Base-by-base conservation (phyloP, 202 grass and related monocot species). In the Brachypodium distachyon region DNA sequence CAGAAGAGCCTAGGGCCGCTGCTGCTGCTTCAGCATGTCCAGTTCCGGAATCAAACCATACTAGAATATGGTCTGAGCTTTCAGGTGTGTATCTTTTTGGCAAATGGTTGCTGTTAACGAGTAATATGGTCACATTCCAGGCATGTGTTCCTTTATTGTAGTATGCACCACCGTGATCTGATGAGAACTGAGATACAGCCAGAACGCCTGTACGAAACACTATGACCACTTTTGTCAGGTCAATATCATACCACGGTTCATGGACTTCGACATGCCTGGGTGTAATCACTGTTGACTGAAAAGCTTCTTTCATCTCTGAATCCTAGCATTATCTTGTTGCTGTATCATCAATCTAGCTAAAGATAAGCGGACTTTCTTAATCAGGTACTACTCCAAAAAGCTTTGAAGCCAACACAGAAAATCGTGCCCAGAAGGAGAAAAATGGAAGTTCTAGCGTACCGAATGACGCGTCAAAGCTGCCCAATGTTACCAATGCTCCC, bases 1-100 rank as follows among this genome's bases (percentile, higher is more conserved):
- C 61, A 31, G 87, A 82, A 79, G 55, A 68, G 74, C 79, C 84
- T 66, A 87, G 69, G 66, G 79, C 74, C 87, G 61, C 83, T 67
- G 73, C 81, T 92, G 65, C 83, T 74, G 74, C 78, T 86, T 69
- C 76, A 51, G 77, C 83, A 42, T 67, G 84, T 64, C 36, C 46
- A 76, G 50, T 53, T 72, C 83, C 83, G 42, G 83, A 83, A 58
- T 90, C 89, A 36, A 85, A 87, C 55, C 84, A 92, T 72, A 92
- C 95, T 48, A 92, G 94, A 86, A 92, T 98, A 69, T 98, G 95
- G 95, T 95, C 89, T 3, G 95, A 98, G 39, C 89, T 98, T 79
- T 90, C 89, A 89, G 87, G 95, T 98, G 32, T 38, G 42, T 76
- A 83, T 84, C 22, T 53, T 73, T 82, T 59, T 74, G 36, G 43